These are phyloP conservation scores for Encephalitozoon intestinalis DNA, from an alignment of 371 early-diverging fungal species.

Conservation along the genomic window DNA sequence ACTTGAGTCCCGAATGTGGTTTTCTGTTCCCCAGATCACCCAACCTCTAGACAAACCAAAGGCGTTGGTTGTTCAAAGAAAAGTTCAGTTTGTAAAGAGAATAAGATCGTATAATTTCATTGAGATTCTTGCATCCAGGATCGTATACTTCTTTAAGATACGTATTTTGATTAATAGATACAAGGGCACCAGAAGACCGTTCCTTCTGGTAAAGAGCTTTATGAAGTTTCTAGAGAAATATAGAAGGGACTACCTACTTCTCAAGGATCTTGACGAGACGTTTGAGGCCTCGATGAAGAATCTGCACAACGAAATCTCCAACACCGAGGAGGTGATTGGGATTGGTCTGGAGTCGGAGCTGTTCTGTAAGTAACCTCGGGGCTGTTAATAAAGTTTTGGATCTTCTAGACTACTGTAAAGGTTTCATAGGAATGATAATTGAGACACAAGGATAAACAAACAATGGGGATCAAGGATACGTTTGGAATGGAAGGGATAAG, in stretches of 20 bases:
- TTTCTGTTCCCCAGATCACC: conserved; percentile 27
- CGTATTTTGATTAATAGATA: background rate
- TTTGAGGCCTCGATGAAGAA: background rate
- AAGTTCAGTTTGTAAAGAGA: conserved; percentile 9
- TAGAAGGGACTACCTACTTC: background rate
- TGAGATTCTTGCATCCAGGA: background rate
- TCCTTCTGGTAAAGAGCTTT: background rate
- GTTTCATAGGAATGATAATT: conserved; percentile 10
- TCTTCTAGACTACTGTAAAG: background rate
- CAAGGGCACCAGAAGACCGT: background rate
- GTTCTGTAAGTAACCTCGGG: background rate
- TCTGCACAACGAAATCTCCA: background rate
- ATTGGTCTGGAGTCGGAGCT: background rate
- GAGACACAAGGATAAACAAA: background rate
- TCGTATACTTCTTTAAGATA: background rate
- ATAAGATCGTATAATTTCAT: conserved; percentile 19
- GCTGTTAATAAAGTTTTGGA: background rate
- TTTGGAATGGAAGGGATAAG: conserved; percentile 1
- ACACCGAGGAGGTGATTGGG: background rate
- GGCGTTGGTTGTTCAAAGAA: background rate
- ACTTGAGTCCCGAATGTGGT: conserved; percentile 7
- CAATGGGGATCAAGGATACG: conserved; percentile 10
- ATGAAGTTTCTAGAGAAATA: background rate
- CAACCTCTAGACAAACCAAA: background rate
- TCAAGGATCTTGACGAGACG: background rate